These are phyloP conservation scores for Nakataea oryzae DNA, from an alignment of 2,329 filamentous ascomycete species.

Conservation along the genomic window DNA sequence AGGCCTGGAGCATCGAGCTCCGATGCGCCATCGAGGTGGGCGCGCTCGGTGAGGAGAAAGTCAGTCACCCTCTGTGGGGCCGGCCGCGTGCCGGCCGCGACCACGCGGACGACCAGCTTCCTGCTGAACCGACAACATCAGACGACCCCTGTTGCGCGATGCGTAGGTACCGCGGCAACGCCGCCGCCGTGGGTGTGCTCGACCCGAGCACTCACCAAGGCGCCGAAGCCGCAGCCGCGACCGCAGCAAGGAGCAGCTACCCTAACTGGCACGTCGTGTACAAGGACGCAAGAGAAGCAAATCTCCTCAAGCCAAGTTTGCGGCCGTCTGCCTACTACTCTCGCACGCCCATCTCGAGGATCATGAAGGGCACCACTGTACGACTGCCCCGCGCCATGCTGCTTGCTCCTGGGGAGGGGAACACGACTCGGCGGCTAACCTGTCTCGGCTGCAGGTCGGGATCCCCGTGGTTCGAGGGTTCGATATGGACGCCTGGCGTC, in stretches of 20 bases:
- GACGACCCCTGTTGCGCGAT: slow-evolving; percentile 49
- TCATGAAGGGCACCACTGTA: slow-evolving; percentile 63
- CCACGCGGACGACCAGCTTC: slow-evolving; percentile 14
- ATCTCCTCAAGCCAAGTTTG: slow-evolving; percentile 75
- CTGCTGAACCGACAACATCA: slow-evolving; percentile 30
- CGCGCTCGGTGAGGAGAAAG: slow-evolving; percentile 81
- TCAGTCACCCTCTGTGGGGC: slow-evolving; percentile 69
- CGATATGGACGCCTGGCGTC: slow-evolving; percentile 65
- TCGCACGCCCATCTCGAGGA: slow-evolving; percentile 69
- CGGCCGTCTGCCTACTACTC: slow-evolving; percentile 80
- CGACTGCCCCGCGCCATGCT: too few relatives aligned
- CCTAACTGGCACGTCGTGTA: slow-evolving; percentile 78
- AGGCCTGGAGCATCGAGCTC: slow-evolving; percentile 82
- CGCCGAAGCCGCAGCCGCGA: slow-evolving; percentile 14
- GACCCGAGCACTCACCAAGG: slow-evolving; percentile 13
- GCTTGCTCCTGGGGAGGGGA: too few relatives aligned
- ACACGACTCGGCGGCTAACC: not conserved
- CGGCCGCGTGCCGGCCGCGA: slow-evolving; percentile 30
- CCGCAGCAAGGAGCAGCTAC: slow-evolving; percentile 38
- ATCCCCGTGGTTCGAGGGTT: slow-evolving; percentile 87
- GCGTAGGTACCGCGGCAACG: slow-evolving; percentile 48
- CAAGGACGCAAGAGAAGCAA: slow-evolving; percentile 65
- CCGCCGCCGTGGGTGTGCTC: slow-evolving; percentile 41
- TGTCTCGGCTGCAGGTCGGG: slow-evolving; percentile 46
- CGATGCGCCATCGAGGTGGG: slow-evolving; percentile 86